Evolutionary conservation across 768 basidiomycete species (phyloP).

Genomic region (Leccinum subgranulosum): DNA sequence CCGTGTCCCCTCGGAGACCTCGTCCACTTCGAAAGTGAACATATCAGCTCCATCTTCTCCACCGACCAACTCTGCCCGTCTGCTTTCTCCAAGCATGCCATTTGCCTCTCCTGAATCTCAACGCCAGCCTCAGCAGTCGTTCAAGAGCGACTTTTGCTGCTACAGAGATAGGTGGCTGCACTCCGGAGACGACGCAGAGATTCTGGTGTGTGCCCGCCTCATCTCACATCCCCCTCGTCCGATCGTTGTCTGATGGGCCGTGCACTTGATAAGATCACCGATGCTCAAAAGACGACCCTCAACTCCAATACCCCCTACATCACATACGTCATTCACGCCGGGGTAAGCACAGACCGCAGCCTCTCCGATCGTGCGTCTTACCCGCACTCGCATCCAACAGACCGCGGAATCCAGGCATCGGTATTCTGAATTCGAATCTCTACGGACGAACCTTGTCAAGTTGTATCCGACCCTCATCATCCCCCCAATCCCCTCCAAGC

Average conservation of each 20-base stretch:
- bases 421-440: conserved; percentile 96
- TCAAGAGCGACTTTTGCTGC: conserved; percentile 80
- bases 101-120: conserved; percentile 60
- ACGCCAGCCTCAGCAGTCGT: conserved; percentile 47
- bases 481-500: conserved; percentile 96
- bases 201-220: conserved; percentile 50
- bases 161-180: conserved; percentile 72
- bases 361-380: conserved; percentile 3
- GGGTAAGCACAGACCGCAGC: conserved; percentile 48
- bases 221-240: neutral
- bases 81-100: conserved; percentile 45
- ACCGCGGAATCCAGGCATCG: conserved; percentile 79
- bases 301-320: conserved; percentile 91
- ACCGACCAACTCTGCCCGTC: conserved; percentile 38
- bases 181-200: conserved; percentile 79
- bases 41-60: conserved; percentile 58
- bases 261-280: conserved; percentile 66
- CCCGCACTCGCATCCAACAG: conserved; percentile 39
- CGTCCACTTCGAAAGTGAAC: conserved; percentile 36
- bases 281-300: conserved; percentile 92
- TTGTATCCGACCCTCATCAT: conserved; percentile 96
- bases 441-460: conserved; percentile 77
- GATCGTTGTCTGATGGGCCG: conserved; percentile 9
- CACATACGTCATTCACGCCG: conserved; percentile 87
- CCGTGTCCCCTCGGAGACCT: conserved; percentile 34